Evolutionary conservation across 345 rosid species (phyloP), one percentile per base, ranked within the genome.

Genomic region (Boechera divaricarpa): DNA sequence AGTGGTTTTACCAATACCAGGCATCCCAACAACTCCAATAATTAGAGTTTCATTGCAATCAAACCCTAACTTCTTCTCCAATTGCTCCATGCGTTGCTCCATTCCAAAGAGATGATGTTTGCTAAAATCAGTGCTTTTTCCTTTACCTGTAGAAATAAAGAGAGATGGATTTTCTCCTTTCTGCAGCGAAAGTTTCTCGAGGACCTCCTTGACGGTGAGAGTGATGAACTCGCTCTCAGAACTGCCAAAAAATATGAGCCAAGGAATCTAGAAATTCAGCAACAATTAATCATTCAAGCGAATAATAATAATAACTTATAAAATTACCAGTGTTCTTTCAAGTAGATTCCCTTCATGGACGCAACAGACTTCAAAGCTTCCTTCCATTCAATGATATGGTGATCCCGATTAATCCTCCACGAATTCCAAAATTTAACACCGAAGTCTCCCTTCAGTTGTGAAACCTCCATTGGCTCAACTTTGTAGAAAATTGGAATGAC

Each of bases 1-100:
- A 55, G 71, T 24, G 0, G 65, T 63, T 55, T 74, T 65, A 13
- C 78, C 78, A 65, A 74, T 65, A 3, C 71, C 58, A 0, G 36
- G 78, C 72, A 74, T 65, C 4, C 78, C 78, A 13, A 64, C 71
- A 31, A 65, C 78, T 44, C 78, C 78, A 13, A 74, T 4, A 74
- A 74, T 64, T 13, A 48, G 78, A 55, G 78, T 74, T 55, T 42
- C 48, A 0, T 26, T 15, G 49, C n/a, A 7, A 26, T 53, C 73
- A 24, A 69, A 69, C 15, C 38, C n/a, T 21, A 69, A 39, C 62
- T 38, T 54, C 21, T 5, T 0, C 49, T 69, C 73, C 26, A 69
- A 36, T 2, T 54, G 52, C 52, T 54, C 35, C 48, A 67, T 35
- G 5, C 61, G 61, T 52, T 1, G 3, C 6, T 49, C 15, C 0